These are phyloP conservation scores for Erythrobasidium yunnanense DNA, from an alignment of 768 basidiomycete species.

Conservation along the genomic window DNA sequence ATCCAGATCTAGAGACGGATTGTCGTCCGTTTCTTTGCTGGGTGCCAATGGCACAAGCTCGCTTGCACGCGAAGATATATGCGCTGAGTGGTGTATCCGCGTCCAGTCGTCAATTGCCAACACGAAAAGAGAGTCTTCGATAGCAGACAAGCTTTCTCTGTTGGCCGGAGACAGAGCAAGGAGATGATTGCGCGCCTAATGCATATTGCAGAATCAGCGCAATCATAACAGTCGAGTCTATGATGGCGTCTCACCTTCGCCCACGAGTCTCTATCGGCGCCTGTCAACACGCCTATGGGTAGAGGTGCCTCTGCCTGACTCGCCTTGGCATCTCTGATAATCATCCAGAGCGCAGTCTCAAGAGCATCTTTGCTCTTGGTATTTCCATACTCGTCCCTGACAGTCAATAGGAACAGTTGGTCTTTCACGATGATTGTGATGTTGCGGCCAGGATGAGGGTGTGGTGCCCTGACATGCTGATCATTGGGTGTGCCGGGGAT, in stretches of 20 bases:
- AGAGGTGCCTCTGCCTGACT: slow-evolving; percentile 43
- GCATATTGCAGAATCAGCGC: background rate
- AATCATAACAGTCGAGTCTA: background rate
- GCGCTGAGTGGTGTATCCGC: slow-evolving; percentile 40
- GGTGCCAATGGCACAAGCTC: background rate
- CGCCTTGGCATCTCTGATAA: slow-evolving; percentile 52
- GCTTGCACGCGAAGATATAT: slow-evolving; percentile 33
- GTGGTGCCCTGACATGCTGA: slow-evolving; percentile 49
- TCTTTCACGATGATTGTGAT: slow-evolving; percentile 63
- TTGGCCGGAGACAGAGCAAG: slow-evolving; percentile 61
- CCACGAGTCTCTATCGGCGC: slow-evolving; percentile 75
- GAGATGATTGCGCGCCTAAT: slow-evolving; percentile 61
- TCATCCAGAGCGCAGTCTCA: slow-evolving; percentile 46
- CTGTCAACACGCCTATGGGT: slow-evolving; percentile 61
- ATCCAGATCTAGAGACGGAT: slow-evolving; percentile 47
- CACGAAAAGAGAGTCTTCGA: slow-evolving; percentile 65
- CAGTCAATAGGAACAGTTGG: slow-evolving; percentile 67
- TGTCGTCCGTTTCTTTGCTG: slow-evolving; percentile 3
- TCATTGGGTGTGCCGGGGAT: slow-evolving; percentile 62
- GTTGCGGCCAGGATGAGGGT: slow-evolving; percentile 47
- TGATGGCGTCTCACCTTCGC: slow-evolving; percentile 49
- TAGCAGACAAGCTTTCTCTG: slow-evolving; percentile 50
- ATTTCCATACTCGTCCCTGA: slow-evolving; percentile 48
- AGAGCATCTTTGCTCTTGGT: slow-evolving; percentile 50
- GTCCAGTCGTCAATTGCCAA: slow-evolving; percentile 72